Evolutionary conservation across 768 basidiomycete genomes (phyloP), one percentile per base, ranked within the genome.

Genomic region (Tephrocybe sp.): DNA sequence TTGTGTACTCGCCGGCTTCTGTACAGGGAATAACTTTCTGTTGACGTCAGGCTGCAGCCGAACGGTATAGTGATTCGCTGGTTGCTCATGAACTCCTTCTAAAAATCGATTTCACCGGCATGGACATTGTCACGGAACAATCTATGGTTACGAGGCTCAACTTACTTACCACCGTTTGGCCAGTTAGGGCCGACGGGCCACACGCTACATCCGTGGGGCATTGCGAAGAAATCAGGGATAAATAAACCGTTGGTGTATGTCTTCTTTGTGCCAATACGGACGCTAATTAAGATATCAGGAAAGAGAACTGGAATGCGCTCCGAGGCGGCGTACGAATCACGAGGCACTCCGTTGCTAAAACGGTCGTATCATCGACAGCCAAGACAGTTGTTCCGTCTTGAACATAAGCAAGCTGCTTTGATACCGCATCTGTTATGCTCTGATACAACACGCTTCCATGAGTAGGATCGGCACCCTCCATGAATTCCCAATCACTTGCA

Each of bases 131-230:
- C n/a, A n/a, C n/a, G n/a, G n/a, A n/a, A n/a, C n/a, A n/a, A n/a
- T n/a, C n/a, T n/a, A n/a, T n/a, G n/a, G n/a, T n/a, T n/a, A n/a
- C n/a, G n/a, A n/a, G n/a, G n/a, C n/a, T n/a, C n/a, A 30, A 12
- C 7, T 30, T 6, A 6, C 28, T 30, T 30, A 30, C 28, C 28
- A 30, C 28, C 28, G 28, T 30, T 30, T 30, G 28, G 81, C 83
- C 82, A 84, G 38, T 74, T 59, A 1, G 75, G 70, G 7, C 82
- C 80, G 19, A 76, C 76, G 4, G 86, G 66, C 86, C 87, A 69
- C 67, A 84, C 77, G 45, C 78, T 73, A 60, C 85, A 88, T 0
- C 89, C 89, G 44, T 79, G 74, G 7, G 88, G 88, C 84, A 88
- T 87, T 1, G 78, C 69, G 42, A 61, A 75, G 47, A 89, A 79